Base-by-base conservation (phyloP, 768 basidiomycete species). In the Rhodotorula paludigena region DNA sequence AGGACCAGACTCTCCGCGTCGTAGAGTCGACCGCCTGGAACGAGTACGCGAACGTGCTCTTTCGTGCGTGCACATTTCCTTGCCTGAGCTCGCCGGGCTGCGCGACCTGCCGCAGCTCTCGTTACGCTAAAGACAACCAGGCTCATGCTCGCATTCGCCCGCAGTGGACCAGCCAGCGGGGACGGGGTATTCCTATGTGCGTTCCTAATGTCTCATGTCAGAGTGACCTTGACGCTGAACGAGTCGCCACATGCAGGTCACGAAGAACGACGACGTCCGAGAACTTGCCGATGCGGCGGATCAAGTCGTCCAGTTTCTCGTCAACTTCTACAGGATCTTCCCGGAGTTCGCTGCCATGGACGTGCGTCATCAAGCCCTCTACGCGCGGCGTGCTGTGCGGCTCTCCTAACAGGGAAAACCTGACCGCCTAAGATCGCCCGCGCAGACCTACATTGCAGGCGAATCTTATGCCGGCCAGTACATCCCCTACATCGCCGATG, bases 401-500 rank as follows among this genome's bases (percentile, higher is more conserved):
- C n/a, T n/a, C n/a, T n/a, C n/a, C n/a, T n/a, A n/a, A n/a, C n/a
- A 11, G 48, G 12, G 11, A 12, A 11, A 11, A 10, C 7, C 47
- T 48, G n/a, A 48, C n/a, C 25, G n/a, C 25, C 12, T 25, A 21
- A 11, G 44, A 3, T 12, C 14, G 2, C 25, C 2, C 25, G n/a
- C 25, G 8, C 49, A 53, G 52, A 96, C 93, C 15, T 99, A 93
- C 78, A 79, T 99, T 5, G 89, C 89, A 0, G 96, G 96, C 64
- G 96, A 99, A 82, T 92, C 90, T 66, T 99, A 86, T 77, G 96
- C 93, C 33, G 96, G 96, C 28, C 94, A 98, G 80, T 98, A 89
- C 81, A 94, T 99, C 74, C 96, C 96, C 7, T 94, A 90, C 78
- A 93, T 92, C 74, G 90, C 90, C 87, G 75, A 73, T 80, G 75